Evolutionary conservation across 352 stramenopile species (phyloP).

Genomic region (Aphanomyces invadans): DNA sequence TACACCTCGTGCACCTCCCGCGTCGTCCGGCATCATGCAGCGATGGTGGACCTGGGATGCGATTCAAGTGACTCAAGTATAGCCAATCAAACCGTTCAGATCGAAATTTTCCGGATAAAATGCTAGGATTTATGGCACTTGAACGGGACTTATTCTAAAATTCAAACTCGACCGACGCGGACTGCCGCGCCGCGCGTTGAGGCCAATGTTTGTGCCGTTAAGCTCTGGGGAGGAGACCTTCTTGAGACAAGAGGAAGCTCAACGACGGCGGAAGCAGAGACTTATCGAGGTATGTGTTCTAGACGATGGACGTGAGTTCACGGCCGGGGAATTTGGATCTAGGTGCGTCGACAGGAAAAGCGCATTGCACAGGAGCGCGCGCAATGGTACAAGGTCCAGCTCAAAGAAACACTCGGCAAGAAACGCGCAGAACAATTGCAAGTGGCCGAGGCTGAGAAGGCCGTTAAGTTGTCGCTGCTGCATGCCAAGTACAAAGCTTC

Average conservation of each 20-base stretch:
- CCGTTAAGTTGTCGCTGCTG: constrained; percentile 3
- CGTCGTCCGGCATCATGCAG: no score
- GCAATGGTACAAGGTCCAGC: constrained; percentile 14
- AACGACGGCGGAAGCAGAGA: constrained; percentile 10
- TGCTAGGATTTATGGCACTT: background rate
- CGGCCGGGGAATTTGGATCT: background rate
- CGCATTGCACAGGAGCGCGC: constrained; percentile 18
- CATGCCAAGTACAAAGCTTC: constrained; percentile 24
- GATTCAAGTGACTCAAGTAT: background rate
- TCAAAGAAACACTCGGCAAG: background rate
- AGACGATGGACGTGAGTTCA: background rate
- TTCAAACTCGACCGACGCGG: background rate
- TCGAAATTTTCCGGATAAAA: background rate
- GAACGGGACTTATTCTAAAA: background rate
- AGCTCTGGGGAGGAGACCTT: constrained; percentile 23
- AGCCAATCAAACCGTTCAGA: background rate
- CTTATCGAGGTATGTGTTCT: constrained; percentile 9
- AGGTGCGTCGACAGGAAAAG: constrained; percentile 22
- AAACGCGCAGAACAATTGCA: background rate
- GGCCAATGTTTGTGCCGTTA: constrained; percentile 20
- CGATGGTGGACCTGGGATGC: background rate
- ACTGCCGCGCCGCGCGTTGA: background rate
- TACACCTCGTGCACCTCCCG: no score
- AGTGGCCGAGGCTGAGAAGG: constrained; percentile 5
- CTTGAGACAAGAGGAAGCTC: constrained; percentile 13